These are phyloP conservation scores for Oryza nivara DNA, from an alignment of 176 grass and related monocot genomes.

Conservation along the genomic window DNA sequence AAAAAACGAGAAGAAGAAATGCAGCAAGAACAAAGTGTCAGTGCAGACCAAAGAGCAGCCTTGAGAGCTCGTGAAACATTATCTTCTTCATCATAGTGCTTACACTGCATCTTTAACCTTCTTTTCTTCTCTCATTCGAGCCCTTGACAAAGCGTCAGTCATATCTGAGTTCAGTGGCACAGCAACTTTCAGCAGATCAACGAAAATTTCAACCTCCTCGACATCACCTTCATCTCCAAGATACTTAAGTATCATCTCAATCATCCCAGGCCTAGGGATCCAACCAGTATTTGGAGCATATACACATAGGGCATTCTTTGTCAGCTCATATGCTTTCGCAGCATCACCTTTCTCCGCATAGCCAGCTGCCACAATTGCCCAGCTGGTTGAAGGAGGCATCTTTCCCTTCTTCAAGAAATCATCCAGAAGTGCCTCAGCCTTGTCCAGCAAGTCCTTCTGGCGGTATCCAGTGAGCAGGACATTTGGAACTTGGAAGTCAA, in stretches of 20 bases:
- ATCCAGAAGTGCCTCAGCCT: constrained; percentile 62
- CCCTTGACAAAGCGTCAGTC: constrained; percentile 60
- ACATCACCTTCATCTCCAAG: constrained; percentile 55
- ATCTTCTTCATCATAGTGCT: background rate
- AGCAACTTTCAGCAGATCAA: constrained; percentile 64
- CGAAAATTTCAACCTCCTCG: constrained; percentile 64
- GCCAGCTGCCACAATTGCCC: constrained; percentile 68
- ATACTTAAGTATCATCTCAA: constrained; percentile 68
- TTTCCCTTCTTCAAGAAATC: constrained; percentile 64
- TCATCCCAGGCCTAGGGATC: constrained; percentile 53
- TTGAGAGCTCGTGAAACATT: background rate
- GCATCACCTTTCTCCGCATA: constrained; percentile 61
- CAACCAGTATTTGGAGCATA: constrained; percentile 57
- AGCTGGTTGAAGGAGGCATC: constrained; percentile 63
- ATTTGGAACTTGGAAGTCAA: constrained; percentile 69
- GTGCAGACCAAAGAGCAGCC: background rate
- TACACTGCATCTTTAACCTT: constrained; percentile 42
- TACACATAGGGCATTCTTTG: constrained; percentile 63
- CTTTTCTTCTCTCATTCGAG: constrained; percentile 53
- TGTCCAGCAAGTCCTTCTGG: constrained; percentile 62
- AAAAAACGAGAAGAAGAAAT: background rate
- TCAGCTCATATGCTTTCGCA: constrained; percentile 68
- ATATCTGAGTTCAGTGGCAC: constrained; percentile 60
- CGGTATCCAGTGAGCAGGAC: constrained; percentile 69
- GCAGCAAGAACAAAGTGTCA: background rate